phyloP scores from a whole-genome alignment of 495 filamentous ascomycete species.

The Xylaria nigripes region DNA sequence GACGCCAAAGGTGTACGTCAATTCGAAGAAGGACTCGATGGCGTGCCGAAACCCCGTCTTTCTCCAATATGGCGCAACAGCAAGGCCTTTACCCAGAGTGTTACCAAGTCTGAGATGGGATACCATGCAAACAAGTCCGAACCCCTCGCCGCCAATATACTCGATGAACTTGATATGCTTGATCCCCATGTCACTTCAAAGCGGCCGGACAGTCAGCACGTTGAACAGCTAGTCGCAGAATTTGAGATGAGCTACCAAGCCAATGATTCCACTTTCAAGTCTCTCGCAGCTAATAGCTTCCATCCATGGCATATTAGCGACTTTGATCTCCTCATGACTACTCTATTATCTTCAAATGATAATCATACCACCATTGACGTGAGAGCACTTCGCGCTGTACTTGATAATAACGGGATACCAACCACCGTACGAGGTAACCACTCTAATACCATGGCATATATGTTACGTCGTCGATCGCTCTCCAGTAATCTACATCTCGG shows the following conservation, averaged over 20 bases:
- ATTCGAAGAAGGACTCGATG: constrained; percentile 12
- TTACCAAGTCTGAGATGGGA: no score
- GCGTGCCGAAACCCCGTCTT: background rate
- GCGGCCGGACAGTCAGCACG: background rate
- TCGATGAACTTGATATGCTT: no score
- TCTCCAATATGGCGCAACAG: background rate
- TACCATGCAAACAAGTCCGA: no score
- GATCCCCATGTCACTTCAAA: background rate
- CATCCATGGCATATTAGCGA: constrained; percentile 17
- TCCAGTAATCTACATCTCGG: background rate
- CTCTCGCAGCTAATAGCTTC: constrained; percentile 1
- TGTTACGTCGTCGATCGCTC: constrained; percentile 11
- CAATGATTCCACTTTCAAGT: background rate
- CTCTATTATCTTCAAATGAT: constrained; percentile 12
- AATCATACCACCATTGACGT: background rate
- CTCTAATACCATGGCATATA: constrained; percentile 8
- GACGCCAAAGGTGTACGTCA: constrained; percentile 16
- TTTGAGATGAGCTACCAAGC: constrained; percentile 14
- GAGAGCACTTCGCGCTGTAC: background rate
- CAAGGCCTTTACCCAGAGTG: no score
- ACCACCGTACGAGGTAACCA: background rate
- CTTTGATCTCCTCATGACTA: constrained; percentile 22
- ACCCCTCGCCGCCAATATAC: no score
- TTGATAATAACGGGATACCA: constrained; percentile 19
- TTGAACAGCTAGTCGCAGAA: constrained; percentile 8